Base-by-base conservation (phyloP, 768 basidiomycete species). In the Rhizopogon vulgaris region DNA sequence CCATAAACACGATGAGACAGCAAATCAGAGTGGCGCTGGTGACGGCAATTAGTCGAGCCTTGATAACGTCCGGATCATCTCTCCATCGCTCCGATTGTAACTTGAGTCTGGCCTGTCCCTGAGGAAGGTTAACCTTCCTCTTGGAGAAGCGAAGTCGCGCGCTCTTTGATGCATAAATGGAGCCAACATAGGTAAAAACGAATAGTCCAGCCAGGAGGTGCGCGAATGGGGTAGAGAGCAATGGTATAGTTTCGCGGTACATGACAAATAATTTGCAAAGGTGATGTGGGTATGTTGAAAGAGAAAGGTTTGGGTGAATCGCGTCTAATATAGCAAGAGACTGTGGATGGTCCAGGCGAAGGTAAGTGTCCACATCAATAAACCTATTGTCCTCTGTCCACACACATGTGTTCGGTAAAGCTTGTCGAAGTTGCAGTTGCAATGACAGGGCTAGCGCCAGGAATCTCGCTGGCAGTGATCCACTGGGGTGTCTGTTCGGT, bases 11-110 rank as follows among this genome's bases (percentile, higher is more conserved):
- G 1, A 74, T 65, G 5, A 63, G 58, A 41, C 86, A 80, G 58
- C 83, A 84, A 1, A 78, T 52, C 0, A 79, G 38, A 1, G 89
- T 90, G 39, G 85, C 84, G 25, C 78, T 39, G 24, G 73, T 71
- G 4, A 86, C 93, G 4, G 87, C 86, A 14, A 74, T 61, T 49
- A 96, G 69, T 18, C 95, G 76, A 5, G 87, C 84, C n/a, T 77
- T 75, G 54, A 98, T 93, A 5, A 95, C 89, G 37, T 78, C 78
- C 1, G 93, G 85, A 61, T 95, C 87, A 63, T 97, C 87, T 55
- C 94, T 77, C 79, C 81, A 84, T 18, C 77, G 71, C 51, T 82
- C 80, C 40, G 74, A 61, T 25, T 51, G 58, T 47, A 71, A 57
- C 55, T 67, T 70, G 45, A 55, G 67, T 41, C 65, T 58, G 27